phyloP scores from a whole-genome alignment of 371 early-diverging fungal species.

The Basidiobolus meristosporus region DNA sequence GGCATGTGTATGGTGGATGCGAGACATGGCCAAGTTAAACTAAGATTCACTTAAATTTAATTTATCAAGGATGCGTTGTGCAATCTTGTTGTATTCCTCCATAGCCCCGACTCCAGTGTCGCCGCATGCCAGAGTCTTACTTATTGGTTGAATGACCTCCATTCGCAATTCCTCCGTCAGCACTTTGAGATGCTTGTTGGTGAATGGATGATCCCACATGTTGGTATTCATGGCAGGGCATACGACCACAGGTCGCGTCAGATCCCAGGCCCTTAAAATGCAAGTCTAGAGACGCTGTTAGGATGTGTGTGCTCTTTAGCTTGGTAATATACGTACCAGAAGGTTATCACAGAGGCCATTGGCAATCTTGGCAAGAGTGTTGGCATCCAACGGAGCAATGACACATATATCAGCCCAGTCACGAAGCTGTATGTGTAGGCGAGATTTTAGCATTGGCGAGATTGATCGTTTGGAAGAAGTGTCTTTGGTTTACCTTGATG shows the following conservation, averaged over 20 bases:
- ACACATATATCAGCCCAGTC: constrained; percentile 89
- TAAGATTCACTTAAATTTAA: too few relatives aligned
- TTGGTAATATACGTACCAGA: constrained; percentile 35
- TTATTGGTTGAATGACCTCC: constrained; percentile 52
- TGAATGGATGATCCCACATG: constrained; percentile 93
- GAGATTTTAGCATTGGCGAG: neutral
- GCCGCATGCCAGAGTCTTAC: constrained; percentile 81
- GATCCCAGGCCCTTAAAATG: constrained; percentile 81
- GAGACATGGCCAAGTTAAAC: too few relatives aligned
- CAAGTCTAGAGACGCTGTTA: constrained; percentile 42
- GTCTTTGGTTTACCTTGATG: constrained; percentile 66
- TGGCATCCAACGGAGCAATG: constrained; percentile 85
- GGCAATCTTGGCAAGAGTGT: constrained; percentile 82
- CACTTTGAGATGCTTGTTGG: constrained; percentile 38
- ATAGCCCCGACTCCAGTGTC: too few relatives aligned
- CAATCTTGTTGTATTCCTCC: too few relatives aligned
- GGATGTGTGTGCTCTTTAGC: neutral
- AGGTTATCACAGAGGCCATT: constrained; percentile 89
- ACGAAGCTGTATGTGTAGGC: constrained; percentile 30
- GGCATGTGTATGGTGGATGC: too few relatives aligned
- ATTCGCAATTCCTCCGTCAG: constrained; percentile 29
- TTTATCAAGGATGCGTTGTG: too few relatives aligned
- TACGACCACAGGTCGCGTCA: constrained; percentile 37
- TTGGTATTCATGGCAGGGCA: constrained; percentile 95
- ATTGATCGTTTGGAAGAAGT: neutral